Evolutionary conservation across 2,329 filamentous ascomycete genomes (phyloP).

Genomic region (Sporothrix pseudoabietina): DNA sequence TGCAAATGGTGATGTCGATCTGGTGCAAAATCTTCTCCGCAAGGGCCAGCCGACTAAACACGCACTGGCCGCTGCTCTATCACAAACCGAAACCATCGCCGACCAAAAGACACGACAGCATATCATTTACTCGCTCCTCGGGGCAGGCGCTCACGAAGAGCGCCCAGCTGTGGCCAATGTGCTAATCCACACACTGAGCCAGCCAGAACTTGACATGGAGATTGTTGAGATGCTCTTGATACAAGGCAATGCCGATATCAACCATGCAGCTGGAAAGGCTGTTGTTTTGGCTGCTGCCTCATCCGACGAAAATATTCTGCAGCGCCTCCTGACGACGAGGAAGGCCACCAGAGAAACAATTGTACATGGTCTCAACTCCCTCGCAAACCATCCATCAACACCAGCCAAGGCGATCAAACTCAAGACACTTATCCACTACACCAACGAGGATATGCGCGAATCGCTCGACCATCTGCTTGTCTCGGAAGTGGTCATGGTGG

Average conservation of each 20-base stretch:
- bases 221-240: constrained; percentile 54
- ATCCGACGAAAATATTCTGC: constrained; percentile 52
- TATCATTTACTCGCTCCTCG: constrained; percentile 52
- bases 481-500: constrained; percentile 53
- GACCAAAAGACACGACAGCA: constrained; percentile 49
- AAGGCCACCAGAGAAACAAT: constrained; percentile 50
- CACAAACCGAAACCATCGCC: constrained; percentile 50
- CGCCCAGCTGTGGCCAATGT: constrained; percentile 48
- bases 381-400: constrained; percentile 50
- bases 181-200: constrained; percentile 47
- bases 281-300: constrained; percentile 47
- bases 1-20: constrained; percentile 49
- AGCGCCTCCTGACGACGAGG: constrained; percentile 51
- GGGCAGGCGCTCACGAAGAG: constrained; percentile 45
- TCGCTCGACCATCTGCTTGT: constrained; percentile 51
- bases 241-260: constrained; percentile 57
- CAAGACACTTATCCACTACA: constrained; percentile 49
- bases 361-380: constrained; percentile 46
- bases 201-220: constrained; percentile 53
- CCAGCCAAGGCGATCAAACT: constrained; percentile 55
- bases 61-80: constrained; percentile 50
- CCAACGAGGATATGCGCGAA: constrained; percentile 44
- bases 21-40: constrained; percentile 51
- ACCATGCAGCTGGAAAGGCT: constrained; percentile 50
- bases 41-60: constrained; percentile 52